Base-by-base conservation (phyloP, 2,329 filamentous ascomycete genomes). In the Albophoma yamanashiensis region DNA sequence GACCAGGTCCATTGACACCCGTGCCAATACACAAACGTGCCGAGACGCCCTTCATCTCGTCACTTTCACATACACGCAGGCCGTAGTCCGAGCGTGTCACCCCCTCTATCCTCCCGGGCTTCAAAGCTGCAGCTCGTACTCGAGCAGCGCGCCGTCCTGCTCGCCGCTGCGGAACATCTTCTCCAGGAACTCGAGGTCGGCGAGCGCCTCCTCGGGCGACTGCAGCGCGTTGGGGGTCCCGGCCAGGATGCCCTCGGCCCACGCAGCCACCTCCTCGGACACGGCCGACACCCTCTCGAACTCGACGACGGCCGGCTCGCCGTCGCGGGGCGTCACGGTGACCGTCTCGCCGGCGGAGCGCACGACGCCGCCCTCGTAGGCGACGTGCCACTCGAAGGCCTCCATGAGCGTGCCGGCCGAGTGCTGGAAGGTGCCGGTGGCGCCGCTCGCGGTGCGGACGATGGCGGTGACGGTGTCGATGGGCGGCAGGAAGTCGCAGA, bases 401-500 rank as follows among this genome's bases (percentile, higher is more conserved):
- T 71, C 73, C 63, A 83, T 68, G 11, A 78, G 80, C 9, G 82
- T 82, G 2, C 86, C 85, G 58, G 81, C 81, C 2, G 79, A 82
- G n/a, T 83, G 71, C 59, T 78, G 75, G 56, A 87, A 80, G 6
- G 79, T 82, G 1, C 86, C 87, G 1, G 78, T 76, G 2, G 75
- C 77, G 3, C 85, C 85, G 34, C 76, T 78, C 60, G 75, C 75
- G 2, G 83, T 79, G 67, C 77, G 78, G 43, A 86, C 64, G 2
- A 83, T 76, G 12, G 84, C 84, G 66, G 85, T 81, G 57, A 90
- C 74, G 1, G 86, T 88, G 68, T 91, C 88, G 1, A 88, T 78
- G 0, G 88, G 87, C 5, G 82, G 78, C 11, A 91, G 75, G 65
- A 86, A 78, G 58, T 76, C 68, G 62, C 82, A 78, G 55, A 83